Evolutionary conservation across 2,329 filamentous ascomycete genomes (phyloP).

Genomic region (Diaporthe sp.): DNA sequence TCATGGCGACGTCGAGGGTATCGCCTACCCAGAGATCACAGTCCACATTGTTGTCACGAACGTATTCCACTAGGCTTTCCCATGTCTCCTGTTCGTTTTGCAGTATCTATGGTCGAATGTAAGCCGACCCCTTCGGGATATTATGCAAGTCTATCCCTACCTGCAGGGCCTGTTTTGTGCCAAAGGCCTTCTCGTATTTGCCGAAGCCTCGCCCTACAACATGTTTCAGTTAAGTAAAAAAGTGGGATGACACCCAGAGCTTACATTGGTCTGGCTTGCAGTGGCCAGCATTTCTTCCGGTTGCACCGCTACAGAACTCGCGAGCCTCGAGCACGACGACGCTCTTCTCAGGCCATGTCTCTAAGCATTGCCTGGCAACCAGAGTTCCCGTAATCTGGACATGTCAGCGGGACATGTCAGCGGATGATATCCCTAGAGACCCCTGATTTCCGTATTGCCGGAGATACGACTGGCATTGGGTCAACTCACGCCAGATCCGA

Average conservation of each 20-base stretch:
- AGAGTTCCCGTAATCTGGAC: constrained; percentile 39
- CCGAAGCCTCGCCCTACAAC: constrained; percentile 19
- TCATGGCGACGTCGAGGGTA: constrained; percentile 18
- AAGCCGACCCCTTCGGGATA: background rate
- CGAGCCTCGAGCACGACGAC: constrained; percentile 43
- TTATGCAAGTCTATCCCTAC: background rate
- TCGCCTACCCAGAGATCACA: constrained; percentile 21
- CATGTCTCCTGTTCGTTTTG: constrained; percentile 18
- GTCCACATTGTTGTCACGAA: background rate
- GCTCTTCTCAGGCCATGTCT: constrained; percentile 41
- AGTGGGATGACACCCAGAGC: fast-evolving
- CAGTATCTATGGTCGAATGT: background rate
- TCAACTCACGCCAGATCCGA: constrained; percentile 23
- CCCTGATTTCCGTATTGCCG: fast-evolving
- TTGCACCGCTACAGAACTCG: constrained; percentile 42
- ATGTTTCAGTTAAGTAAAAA: fast-evolving
- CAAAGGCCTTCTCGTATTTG: constrained; percentile 30
- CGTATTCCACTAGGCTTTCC: background rate
- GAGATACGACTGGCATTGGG: background rate
- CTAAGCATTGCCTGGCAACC: constrained; percentile 39
- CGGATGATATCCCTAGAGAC: fast-evolving
- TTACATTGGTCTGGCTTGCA: constrained; percentile 31
- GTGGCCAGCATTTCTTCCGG: constrained; percentile 36
- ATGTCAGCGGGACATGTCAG: background rate
- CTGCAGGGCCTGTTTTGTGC: background rate